Evolutionary conservation across 2,329 filamentous ascomycete species (phyloP).

Genomic region (Claviceps pazoutovae): DNA sequence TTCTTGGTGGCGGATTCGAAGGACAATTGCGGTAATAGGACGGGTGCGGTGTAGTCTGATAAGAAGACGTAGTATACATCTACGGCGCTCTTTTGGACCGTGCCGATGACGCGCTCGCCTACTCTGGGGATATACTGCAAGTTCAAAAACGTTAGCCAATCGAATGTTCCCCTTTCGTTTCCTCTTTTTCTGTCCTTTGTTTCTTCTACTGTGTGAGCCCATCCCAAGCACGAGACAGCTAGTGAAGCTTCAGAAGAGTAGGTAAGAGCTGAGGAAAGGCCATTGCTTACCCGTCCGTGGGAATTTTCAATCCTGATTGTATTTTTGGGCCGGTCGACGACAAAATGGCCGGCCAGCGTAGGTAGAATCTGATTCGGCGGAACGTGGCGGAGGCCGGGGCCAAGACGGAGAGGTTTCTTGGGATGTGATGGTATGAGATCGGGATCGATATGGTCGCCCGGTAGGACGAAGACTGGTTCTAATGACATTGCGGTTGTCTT

Average conservation of each 20-base stretch:
- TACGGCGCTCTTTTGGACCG: conserved; percentile 57
- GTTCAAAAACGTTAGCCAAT: neutral
- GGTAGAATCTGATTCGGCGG: conserved; percentile 61
- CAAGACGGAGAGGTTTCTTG: conserved; percentile 62
- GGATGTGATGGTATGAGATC: conserved; percentile 52
- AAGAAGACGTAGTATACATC: conserved; percentile 74
- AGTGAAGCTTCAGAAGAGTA: neutral
- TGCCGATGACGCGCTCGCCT: conserved; percentile 83
- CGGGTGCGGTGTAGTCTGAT: conserved; percentile 48
- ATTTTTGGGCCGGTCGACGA: conserved; percentile 58
- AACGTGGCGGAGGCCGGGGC: conserved; percentile 70
- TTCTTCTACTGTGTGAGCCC: no score
- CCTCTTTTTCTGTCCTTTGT: neutral
- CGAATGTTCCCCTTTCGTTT: no score
- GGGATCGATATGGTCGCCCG: conserved; percentile 61
- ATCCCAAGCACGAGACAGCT: no score
- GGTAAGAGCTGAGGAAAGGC: neutral
- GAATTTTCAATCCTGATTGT: conserved; percentile 64
- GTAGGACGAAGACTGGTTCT: conserved; percentile 55
- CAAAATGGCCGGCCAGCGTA: conserved; percentile 52
- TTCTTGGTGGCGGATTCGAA: conserved; percentile 91
- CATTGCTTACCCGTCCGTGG: conserved; percentile 46
- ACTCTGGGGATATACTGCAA: conserved; percentile 59
- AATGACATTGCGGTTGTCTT: conserved; percentile 34
- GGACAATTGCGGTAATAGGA: conserved; percentile 70